phyloP scores from a whole-genome alignment of 176 grass and related monocot genomes.

The Oryza brachyantha region DNA sequence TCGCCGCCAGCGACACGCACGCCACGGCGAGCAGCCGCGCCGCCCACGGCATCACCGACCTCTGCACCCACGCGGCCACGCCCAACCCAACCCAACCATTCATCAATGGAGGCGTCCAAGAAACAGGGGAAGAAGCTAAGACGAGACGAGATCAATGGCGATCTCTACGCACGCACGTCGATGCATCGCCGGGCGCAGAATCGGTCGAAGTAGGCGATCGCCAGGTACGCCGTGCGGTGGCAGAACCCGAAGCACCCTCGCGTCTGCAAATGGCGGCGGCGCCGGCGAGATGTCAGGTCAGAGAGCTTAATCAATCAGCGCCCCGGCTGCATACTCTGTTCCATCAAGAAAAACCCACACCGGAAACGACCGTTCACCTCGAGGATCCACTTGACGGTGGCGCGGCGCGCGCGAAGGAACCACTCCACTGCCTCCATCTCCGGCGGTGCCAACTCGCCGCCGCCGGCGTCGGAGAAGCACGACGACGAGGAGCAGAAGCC shows the following conservation, averaged over 20 bases:
- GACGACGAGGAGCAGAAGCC: slow-evolving; percentile 36
- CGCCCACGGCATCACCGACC: slow-evolving; percentile 69
- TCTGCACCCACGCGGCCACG: slow-evolving; percentile 32
- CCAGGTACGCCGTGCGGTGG: slow-evolving; percentile 72
- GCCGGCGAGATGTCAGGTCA: background rate
- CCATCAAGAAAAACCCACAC: slow-evolving; percentile 6
- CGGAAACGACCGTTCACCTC: slow-evolving; percentile 33
- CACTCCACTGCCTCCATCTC: slow-evolving; percentile 37
- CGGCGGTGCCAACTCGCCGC: slow-evolving; percentile 1
- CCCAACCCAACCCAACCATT: background rate
- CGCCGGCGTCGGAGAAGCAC: background rate
- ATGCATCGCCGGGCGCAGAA: slow-evolving; percentile 65
- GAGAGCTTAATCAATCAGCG: background rate
- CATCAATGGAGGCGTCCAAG: background rate
- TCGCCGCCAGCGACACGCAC: slow-evolving; percentile 80
- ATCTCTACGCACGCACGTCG: slow-evolving; percentile 39
- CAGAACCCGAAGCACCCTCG: slow-evolving; percentile 60
- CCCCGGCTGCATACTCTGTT: background rate
- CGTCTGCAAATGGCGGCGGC: slow-evolving; percentile 40
- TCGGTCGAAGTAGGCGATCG: slow-evolving; percentile 75
- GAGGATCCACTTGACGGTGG: slow-evolving; percentile 67
- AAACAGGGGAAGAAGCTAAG: background rate
- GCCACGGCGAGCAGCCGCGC: slow-evolving; percentile 58
- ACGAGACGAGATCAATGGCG: background rate
- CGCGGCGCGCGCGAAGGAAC: slow-evolving; percentile 43